Evolutionary conservation across 176 grass and related monocot species (phyloP).

Genomic region (Avena sativa): DNA sequence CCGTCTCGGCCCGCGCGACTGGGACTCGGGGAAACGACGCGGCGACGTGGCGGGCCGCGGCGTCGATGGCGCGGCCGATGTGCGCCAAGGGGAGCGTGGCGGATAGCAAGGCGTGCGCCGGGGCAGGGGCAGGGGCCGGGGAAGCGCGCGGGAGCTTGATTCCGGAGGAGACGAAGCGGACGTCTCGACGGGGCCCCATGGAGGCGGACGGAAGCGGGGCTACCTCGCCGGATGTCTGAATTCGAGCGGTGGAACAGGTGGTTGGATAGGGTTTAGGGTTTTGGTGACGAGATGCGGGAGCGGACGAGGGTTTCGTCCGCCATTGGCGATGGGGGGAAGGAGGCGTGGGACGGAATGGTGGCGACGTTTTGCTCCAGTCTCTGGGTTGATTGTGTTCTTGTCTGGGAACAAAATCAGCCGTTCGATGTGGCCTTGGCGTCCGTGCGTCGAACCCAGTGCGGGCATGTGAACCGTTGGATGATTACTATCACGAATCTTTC

Average conservation of each 20-base stretch:
- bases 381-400: neutral
- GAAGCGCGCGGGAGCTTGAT: conserved; percentile 49
- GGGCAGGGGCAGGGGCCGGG: neutral
- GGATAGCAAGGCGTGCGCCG: conserved; percentile 49
- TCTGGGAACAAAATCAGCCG: neutral
- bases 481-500: neutral
- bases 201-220: neutral
- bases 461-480: conserved; percentile 24
- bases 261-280: conserved; percentile 41
- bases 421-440: conserved; percentile 13
- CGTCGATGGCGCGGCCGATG: conserved; percentile 62
- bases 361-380: neutral
- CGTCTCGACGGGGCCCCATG: conserved; percentile 37
- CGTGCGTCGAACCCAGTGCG: neutral
- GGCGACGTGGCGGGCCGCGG: conserved; percentile 28
- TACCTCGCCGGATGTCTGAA: neutral
- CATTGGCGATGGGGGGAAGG: conserved; percentile 32
- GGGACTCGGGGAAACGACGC: conserved; percentile 41
- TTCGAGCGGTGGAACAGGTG: neutral
- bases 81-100: conserved; percentile 80
- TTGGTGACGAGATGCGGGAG: neutral
- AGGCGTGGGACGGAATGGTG: neutral
- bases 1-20: conserved; percentile 39
- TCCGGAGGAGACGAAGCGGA: conserved; percentile 62
- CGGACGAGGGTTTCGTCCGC: conserved; percentile 47